phyloP scores from a whole-genome alignment of 306 rosid species.

The Coriaria nepalensis region DNA sequence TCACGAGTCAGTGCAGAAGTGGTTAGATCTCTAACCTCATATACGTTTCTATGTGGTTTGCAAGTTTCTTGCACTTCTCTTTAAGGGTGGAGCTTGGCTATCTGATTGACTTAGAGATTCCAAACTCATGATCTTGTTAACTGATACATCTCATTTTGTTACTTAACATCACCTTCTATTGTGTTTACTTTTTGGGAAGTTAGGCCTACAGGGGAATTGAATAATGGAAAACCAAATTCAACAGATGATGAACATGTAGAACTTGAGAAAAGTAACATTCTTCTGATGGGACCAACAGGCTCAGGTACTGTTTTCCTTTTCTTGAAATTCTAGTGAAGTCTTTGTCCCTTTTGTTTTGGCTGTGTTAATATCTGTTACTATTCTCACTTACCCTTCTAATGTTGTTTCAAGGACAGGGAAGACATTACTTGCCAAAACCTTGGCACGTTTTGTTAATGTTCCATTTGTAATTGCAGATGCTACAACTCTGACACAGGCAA shows the following conservation, averaged over 20 bases:
- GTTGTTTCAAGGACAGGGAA: slow-evolving; percentile 99
- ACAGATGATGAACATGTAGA: slow-evolving; percentile 73
- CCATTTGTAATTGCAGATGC: slow-evolving; percentile 98
- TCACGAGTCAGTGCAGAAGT: slow-evolving; percentile 45
- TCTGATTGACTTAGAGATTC: too few species aligned
- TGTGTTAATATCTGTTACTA: slow-evolving; percentile 10
- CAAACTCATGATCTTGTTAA: too few species aligned
- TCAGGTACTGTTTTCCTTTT: slow-evolving; percentile 54
- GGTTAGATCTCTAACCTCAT: slow-evolving; percentile 37
- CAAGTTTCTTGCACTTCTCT: too few species aligned
- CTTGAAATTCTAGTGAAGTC: background rate
- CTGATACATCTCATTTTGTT: too few species aligned
- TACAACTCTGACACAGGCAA: slow-evolving; percentile 94
- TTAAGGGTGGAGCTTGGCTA: too few species aligned
- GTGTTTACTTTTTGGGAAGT: slow-evolving; percentile 34
- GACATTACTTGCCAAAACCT: slow-evolving; percentile 98
- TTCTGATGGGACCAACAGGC: slow-evolving; percentile 97
- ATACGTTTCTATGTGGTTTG: background rate
- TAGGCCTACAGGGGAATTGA: slow-evolving; percentile 79
- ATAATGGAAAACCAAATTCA: slow-evolving; percentile 25
- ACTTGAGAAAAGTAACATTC: slow-evolving; percentile 95
- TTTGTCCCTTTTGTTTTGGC: slow-evolving; percentile 1
- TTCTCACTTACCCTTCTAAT: slow-evolving; percentile 17
- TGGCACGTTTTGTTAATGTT: slow-evolving; percentile 93
- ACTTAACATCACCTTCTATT: slow-evolving; percentile 8